A percentile compares a stretch with the other conserved stretches of the same genome.
Evolutionary conservation across 345 rosid species (phyloP).

Genomic region (Gynandropsis gynandra): DNA sequence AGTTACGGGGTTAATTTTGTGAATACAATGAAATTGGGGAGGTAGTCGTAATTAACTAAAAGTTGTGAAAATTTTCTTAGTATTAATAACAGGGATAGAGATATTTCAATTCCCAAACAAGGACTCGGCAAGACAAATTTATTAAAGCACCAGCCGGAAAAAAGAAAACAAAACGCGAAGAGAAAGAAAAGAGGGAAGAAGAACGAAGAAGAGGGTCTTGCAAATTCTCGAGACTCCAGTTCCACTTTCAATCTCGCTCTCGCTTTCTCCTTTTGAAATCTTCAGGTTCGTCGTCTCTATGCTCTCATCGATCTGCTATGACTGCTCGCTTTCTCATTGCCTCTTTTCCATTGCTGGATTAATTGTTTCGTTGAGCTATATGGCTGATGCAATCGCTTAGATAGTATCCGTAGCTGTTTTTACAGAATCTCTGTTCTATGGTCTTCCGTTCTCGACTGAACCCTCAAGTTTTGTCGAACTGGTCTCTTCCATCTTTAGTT

Average conservation of each 20-base stretch:
- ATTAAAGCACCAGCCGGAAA: slow-evolving; percentile 32
- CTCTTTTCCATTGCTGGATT: slow-evolving; percentile 14
- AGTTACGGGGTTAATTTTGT: no score
- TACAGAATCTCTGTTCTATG: background rate
- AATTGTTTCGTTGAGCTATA: slow-evolving; percentile 13
- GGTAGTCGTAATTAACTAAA: slow-evolving; percentile 6
- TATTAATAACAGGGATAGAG: slow-evolving; percentile 4
- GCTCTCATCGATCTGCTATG: background rate
- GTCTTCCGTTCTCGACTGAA: background rate
- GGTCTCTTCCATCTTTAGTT: slow-evolving; percentile 10
- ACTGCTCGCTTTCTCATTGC: slow-evolving; percentile 27
- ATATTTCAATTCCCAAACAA: slow-evolving; percentile 22
- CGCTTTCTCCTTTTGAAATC: slow-evolving; percentile 11
- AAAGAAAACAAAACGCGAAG: slow-evolving; percentile 17
- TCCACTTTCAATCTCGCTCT: slow-evolving; percentile 28
- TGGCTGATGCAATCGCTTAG: slow-evolving; percentile 27
- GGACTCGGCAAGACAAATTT: slow-evolving; percentile 14
- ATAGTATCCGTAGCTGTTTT: background rate
- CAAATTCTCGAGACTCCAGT: slow-evolving; percentile 28
- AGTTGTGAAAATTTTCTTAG: slow-evolving; percentile 14
- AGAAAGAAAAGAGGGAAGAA: slow-evolving; percentile 14
- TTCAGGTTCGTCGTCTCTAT: slow-evolving; percentile 17
- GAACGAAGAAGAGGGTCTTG: slow-evolving; percentile 32
- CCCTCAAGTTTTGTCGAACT: slow-evolving; percentile 16
- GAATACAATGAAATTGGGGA: no score